Evolutionary conservation across 352 stramenopile genomes (phyloP).

Genomic region (Globisporangium cylindrosporum): DNA sequence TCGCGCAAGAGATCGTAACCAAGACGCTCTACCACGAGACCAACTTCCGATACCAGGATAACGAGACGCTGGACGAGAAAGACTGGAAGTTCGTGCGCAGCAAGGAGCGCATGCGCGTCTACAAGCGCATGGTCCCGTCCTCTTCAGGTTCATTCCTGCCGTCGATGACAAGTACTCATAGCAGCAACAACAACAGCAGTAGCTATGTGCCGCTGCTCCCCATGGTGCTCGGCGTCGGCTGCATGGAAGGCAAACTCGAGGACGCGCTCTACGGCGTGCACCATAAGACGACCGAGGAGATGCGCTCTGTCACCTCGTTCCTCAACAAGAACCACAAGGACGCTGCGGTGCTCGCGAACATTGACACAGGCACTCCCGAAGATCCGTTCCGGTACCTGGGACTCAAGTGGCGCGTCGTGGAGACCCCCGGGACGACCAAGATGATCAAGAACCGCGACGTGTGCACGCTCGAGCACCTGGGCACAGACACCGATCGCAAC

Average conservation of each 20-base stretch:
- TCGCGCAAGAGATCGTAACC: conserved; percentile 39
- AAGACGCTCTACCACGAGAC: conserved; percentile 49
- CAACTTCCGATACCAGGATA: conserved; percentile 19
- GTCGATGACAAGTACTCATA: background rate
- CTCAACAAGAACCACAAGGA: conserved; percentile 40
- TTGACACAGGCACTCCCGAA: conserved; percentile 29
- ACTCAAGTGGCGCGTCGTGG: conserved; percentile 42
- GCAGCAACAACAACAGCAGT: conserved; percentile 7
- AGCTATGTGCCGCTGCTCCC: background rate
- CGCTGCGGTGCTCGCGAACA: conserved; percentile 36
- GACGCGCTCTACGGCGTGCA: conserved; percentile 51
- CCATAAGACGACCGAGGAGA: conserved; percentile 45
- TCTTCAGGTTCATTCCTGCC: too few species aligned
- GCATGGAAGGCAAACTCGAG: conserved; percentile 36
- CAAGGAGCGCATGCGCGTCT: conserved; percentile 35
- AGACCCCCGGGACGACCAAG: conserved; percentile 22
- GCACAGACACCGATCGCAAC: conserved; percentile 26
- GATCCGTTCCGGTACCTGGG: conserved; percentile 50
- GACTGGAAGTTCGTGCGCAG: conserved; percentile 35
- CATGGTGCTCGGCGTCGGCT: conserved; percentile 22
- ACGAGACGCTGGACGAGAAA: conserved; percentile 18
- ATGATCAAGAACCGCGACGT: conserved; percentile 48
- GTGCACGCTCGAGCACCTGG: conserved; percentile 45
- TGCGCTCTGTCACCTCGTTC: conserved; percentile 35
- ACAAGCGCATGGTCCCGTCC: conserved; percentile 23